Conservation (phyloP, 2,329 filamentous ascomycete genomes). For the Arthrinium phaeospermum region DNA sequence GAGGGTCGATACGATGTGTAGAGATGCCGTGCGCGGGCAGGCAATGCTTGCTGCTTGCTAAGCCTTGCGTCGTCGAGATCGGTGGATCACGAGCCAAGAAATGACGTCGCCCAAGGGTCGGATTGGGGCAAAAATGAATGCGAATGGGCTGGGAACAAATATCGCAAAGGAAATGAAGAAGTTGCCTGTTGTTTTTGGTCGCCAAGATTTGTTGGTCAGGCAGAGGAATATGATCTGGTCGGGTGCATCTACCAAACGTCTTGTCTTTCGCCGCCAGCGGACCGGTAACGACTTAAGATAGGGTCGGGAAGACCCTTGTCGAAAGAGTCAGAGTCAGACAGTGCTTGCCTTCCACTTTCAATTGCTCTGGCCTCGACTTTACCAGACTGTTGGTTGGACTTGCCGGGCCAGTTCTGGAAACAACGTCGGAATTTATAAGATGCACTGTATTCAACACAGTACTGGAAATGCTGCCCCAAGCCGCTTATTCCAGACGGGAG, state of each 20-base stretch:
- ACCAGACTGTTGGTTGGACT: background rate
- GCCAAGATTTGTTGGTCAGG: background rate
- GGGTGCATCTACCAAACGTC: conserved; percentile 11
- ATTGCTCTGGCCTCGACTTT: background rate
- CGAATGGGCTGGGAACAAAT: background rate
- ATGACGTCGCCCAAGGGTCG: background rate
- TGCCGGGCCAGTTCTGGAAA: background rate
- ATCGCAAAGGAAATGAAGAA: conserved; percentile 5
- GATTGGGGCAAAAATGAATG: background rate
- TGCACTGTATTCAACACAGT: background rate
- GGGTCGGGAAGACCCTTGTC: conserved; percentile 3
- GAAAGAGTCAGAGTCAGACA: background rate
- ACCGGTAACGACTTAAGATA: background rate
- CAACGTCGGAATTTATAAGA: background rate
- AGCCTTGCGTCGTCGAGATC: background rate
- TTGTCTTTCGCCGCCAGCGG: conserved; percentile 10
- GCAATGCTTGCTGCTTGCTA: conserved; percentile 16
- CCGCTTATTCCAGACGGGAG: too few relatives aligned
- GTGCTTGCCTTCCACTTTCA: background rate
- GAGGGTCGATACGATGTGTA: background rate
- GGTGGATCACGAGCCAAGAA: conserved; percentile 13
- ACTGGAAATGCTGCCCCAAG: too few relatives aligned
- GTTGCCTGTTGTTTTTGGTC: background rate
- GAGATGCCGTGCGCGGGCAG: background rate
- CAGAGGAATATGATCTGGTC: background rate